These are phyloP conservation scores for button mushroom (Agaricus bisporus) DNA, from an alignment of 768 basidiomycete species.

Conservation along the genomic window DNA sequence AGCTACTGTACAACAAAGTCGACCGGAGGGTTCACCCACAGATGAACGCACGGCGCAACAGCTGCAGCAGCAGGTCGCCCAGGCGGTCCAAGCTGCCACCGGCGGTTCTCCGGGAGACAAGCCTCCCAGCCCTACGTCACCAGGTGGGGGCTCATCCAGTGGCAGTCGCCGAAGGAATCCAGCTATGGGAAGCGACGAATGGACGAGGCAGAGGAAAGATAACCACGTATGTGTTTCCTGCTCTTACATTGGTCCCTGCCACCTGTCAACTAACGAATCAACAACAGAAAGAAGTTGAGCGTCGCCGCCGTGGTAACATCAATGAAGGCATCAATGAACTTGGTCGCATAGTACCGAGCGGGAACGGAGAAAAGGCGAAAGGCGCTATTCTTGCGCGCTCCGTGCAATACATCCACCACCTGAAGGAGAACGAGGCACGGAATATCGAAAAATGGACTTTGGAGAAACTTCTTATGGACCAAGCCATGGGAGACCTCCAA, in stretches of 20 bases:
- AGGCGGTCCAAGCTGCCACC: slow-evolving; percentile 4
- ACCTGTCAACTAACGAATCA: neutral
- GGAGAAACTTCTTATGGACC: slow-evolving; percentile 88
- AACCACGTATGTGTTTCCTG: slow-evolving; percentile 54
- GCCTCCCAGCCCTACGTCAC: slow-evolving; percentile 14
- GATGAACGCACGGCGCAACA: slow-evolving; percentile 7
- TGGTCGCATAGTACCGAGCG: slow-evolving; percentile 82
- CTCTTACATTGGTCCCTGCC: neutral
- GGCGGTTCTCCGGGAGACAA: slow-evolving; percentile 1
- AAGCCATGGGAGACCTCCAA: slow-evolving; percentile 84
- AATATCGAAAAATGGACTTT: slow-evolving; percentile 94
- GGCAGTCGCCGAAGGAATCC: slow-evolving; percentile 51
- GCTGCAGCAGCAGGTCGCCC: slow-evolving; percentile 11
- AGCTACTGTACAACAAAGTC: slow-evolving; percentile 17
- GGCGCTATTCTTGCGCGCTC: slow-evolving; percentile 84
- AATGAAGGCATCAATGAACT: slow-evolving; percentile 95
- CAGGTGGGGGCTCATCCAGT: slow-evolving; percentile 23
- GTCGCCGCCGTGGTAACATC: slow-evolving; percentile 90
- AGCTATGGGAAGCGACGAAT: slow-evolving; percentile 70
- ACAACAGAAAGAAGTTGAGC: slow-evolving; percentile 93
- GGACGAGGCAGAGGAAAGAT: slow-evolving; percentile 75
- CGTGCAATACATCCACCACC: slow-evolving; percentile 86
- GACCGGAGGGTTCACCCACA: slow-evolving; percentile 7
- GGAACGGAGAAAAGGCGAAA: slow-evolving; percentile 83
- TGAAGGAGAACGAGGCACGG: slow-evolving; percentile 85